These are phyloP conservation scores for Sesbania bispinosa DNA, from an alignment of 306 rosid genomes.

Conservation along the genomic window DNA sequence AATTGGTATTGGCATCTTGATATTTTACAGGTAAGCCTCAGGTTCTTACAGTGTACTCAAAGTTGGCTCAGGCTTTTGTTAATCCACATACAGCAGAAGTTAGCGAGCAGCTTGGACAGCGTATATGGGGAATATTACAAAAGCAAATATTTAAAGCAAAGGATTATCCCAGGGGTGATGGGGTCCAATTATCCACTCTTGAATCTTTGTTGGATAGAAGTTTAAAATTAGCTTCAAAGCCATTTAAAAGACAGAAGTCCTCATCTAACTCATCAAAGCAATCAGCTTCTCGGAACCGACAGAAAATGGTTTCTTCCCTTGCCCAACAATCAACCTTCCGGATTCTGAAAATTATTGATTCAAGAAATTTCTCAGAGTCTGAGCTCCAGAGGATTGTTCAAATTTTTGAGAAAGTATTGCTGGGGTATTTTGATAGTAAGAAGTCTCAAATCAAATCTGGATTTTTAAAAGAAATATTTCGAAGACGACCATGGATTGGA, in stretches of 20 bases:
- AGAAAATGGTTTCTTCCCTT: constrained; percentile 68
- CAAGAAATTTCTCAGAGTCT: constrained; percentile 47
- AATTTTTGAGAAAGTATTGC: constrained; percentile 53
- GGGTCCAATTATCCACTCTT: constrained; percentile 58
- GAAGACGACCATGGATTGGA: constrained; percentile 81
- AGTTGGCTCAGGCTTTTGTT: constrained; percentile 67
- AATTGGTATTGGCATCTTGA: neutral
- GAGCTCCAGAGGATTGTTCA: constrained; percentile 55
- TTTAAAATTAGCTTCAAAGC: constrained; percentile 82
- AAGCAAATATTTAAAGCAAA: constrained; percentile 76
- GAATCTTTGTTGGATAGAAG: constrained; percentile 74
- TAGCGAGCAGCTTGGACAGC: constrained; percentile 88
- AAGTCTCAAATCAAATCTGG: constrained; percentile 79
- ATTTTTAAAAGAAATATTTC: constrained; percentile 70
- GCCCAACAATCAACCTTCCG: constrained; percentile 81
- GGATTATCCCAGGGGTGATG: constrained; percentile 79
- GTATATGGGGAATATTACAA: constrained; percentile 89
- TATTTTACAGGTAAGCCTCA: constrained; percentile 71
- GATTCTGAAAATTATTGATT: constrained; percentile 76
- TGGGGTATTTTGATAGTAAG: constrained; percentile 58
- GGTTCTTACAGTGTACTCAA: constrained; percentile 69
- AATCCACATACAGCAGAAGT: constrained; percentile 79
- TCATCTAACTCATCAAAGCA: constrained; percentile 55
- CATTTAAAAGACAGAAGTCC: constrained; percentile 65
- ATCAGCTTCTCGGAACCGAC: constrained; percentile 54